These are phyloP conservation scores for Tolypocladium guangdongense DNA, from an alignment of 2,329 filamentous ascomycete genomes.

Conservation along the genomic window DNA sequence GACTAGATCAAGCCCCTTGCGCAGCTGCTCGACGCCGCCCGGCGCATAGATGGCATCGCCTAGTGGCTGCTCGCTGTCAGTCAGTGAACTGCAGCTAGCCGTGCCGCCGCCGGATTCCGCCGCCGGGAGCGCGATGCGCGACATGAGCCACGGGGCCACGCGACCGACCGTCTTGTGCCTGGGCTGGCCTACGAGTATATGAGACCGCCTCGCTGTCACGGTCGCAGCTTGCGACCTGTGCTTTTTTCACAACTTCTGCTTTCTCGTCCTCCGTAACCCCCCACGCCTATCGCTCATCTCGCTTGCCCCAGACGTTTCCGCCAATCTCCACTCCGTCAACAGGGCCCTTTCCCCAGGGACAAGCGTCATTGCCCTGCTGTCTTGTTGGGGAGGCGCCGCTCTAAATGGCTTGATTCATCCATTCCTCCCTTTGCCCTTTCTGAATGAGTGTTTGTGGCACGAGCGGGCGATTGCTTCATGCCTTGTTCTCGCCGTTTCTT, in stretches of 20 bases:
- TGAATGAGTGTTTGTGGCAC: neutral
- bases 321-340: neutral
- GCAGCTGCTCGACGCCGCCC: neutral
- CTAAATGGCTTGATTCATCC: constrained; percentile 1
- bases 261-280: neutral
- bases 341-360: neutral
- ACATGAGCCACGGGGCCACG: neutral
- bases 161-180: neutral
- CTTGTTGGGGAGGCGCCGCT: neutral
- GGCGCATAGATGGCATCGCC: neutral
- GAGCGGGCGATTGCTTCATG: neutral
- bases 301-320: neutral
- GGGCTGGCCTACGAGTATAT: neutral
- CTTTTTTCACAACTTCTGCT: neutral
- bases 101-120: neutral
- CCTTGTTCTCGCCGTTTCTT: neutral
- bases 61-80: neutral
- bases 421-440: neutral
- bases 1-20: neutral
- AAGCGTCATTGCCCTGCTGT: constrained; percentile 1
- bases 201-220: neutral
- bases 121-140: neutral
- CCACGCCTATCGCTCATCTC: neutral
- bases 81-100: neutral
- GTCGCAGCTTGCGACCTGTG: neutral